Percentiles rank a stretch among this genome's conserved stretches.
These are phyloP conservation scores for Aspergillus incahuasiensis DNA, from an alignment of 495 filamentous ascomycete genomes.

Conservation along the genomic window DNA sequence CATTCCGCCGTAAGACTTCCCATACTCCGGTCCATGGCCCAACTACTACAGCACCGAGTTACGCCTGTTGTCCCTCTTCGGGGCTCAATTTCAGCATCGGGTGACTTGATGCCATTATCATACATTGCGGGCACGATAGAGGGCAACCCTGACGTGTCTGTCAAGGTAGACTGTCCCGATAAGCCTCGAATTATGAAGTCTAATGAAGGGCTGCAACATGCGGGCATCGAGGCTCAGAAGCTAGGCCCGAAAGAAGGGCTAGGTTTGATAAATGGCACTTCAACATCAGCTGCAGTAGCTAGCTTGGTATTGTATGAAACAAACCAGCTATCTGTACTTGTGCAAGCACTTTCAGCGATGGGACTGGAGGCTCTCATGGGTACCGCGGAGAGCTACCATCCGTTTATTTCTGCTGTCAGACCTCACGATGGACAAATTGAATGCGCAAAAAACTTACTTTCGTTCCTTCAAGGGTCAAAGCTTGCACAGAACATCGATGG, in stretches of 20 bases:
- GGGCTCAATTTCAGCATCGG: conserved; percentile 59
- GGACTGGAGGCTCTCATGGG: conserved; percentile 46
- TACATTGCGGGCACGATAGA: conserved; percentile 57
- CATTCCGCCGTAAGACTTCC: conserved; percentile 51
- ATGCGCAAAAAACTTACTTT: conserved; percentile 49
- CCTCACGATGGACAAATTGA: conserved; percentile 62
- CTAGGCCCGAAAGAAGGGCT: conserved; percentile 52
- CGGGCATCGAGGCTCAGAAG: conserved; percentile 14
- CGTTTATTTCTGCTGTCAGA: conserved; percentile 53
- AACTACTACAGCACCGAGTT: conserved; percentile 44
- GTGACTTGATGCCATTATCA: conserved; percentile 56
- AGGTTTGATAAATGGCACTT: conserved; percentile 63
- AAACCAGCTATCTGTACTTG: conserved; percentile 51
- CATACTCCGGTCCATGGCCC: conserved; percentile 45
- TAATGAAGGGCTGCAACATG: conserved; percentile 14
- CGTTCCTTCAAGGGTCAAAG: conserved; percentile 42
- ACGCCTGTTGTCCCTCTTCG: conserved; percentile 53
- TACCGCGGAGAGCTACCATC: conserved; percentile 51
- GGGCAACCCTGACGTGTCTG: conserved; percentile 47
- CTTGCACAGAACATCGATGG: conserved; percentile 23
- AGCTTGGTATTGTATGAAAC: conserved; percentile 54
- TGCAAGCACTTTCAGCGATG: conserved; percentile 53
- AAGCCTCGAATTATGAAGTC: conserved; percentile 16
- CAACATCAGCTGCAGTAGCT: conserved; percentile 50
- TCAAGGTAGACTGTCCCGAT: conserved; percentile 6